Conservation (phyloP, 495 filamentous ascomycete species). For the Penicillium odoratum region DNA sequence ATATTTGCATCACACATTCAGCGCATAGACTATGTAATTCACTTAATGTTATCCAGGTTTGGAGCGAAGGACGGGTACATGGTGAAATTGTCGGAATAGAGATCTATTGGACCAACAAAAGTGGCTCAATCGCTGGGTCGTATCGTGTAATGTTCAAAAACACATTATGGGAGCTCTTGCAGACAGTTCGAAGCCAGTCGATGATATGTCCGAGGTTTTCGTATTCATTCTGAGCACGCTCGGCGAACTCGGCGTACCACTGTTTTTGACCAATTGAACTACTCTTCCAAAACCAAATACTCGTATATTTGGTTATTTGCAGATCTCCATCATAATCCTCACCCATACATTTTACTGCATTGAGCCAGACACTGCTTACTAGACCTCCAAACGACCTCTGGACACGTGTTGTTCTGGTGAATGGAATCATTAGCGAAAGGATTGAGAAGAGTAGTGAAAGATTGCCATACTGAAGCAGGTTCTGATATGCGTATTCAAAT, state of each 20-base stretch:
- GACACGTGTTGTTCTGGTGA: not conserved
- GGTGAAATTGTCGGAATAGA: too few relatives aligned
- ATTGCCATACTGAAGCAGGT: not conserved
- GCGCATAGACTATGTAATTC: too few relatives aligned
- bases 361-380: not conserved
- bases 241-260: not conserved
- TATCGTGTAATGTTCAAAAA: too few relatives aligned
- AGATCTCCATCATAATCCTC: not conserved
- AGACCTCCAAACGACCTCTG: not conserved
- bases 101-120: too few relatives aligned
- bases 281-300: not conserved
- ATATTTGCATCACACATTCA: too few relatives aligned
- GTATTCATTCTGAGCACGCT: not conserved
- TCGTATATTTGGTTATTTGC: not conserved
- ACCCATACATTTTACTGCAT: not conserved
- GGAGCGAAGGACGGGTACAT: too few relatives aligned
- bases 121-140: too few relatives aligned
- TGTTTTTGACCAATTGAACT: not conserved
- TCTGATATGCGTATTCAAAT: not conserved
- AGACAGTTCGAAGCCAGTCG: not conserved
- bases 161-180: not conserved
- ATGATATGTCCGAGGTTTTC: not conserved
- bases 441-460: not conserved
- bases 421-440: not conserved
- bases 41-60: too few relatives aligned